Evolutionary conservation across 2,329 filamentous ascomycete species (phyloP), one percentile per base, ranked within the genome.

Genomic region (Lachnellula cervina): DNA sequence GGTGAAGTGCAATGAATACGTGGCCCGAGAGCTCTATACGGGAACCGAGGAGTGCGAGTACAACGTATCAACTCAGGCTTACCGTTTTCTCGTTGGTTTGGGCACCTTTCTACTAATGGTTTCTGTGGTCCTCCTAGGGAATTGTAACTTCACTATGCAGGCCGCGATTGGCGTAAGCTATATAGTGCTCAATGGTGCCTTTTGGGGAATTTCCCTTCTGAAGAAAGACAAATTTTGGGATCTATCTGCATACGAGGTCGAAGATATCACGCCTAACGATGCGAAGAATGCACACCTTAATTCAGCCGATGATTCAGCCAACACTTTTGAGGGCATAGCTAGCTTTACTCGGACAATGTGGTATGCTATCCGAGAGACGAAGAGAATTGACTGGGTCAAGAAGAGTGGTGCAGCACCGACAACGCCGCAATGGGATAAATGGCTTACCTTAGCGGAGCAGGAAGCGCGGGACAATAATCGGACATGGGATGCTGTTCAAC

Each of bases 81-180:
- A 84, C 65, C 76, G 78, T 19, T 66, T 73, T 0, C 74, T 84
- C 7, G 83, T 86, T 70, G 81, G 77, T 0, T 43, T 79, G 2
- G 82, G 80, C 35, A 86, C 83, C 8, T 75, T 82, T 8, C 61
- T 85, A 25, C 75, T 86, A 45, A 86, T 86, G 83, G 65, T 80
- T 3, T 76, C 78, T 1, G 80, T 86, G 11, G 80, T 86, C 13
- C 70, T 84, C 14, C 69, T 87, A 35, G 82, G 82, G 1, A 86
- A 86, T 65, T 83, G 81, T 68, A 76, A 76, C n/a, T 84, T 81
- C 75, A 74, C 76, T 45, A 78, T 80, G 58, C 82, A 87, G 68
- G 76, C 80, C 9, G 77, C 82, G 11, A 80, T 85, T 57, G 81
- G 80, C 6, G 73, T 70, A 2, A 73, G 76, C 1, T 86, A 86